Conservation (phyloP, 2,329 filamentous ascomycete genomes). For the Tricladium varicosporioides region DNA sequence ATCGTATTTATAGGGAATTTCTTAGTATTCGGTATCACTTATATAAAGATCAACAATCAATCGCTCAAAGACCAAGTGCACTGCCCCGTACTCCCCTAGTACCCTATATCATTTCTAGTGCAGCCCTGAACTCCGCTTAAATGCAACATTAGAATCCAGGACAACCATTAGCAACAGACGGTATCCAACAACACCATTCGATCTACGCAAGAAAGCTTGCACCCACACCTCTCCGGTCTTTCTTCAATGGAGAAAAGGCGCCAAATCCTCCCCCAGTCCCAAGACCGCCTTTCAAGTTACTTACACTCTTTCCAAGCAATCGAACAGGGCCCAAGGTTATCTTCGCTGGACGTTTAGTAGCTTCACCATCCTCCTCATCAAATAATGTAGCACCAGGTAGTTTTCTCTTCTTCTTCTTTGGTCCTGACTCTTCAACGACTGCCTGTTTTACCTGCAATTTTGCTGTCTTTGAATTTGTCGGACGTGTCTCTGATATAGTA, state of each 20-base stretch:
- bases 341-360: constrained; percentile 37
- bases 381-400: constrained; percentile 68
- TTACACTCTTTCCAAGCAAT: constrained; percentile 31
- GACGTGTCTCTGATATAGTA: background rate
- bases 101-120: background rate
- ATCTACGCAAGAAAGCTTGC: constrained; percentile 51
- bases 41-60: no score
- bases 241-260: constrained; percentile 71
- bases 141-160: background rate
- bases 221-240: constrained; percentile 60
- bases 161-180: no score
- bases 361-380: constrained; percentile 64
- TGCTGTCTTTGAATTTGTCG: constrained; percentile 6
- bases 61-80: background rate
- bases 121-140: background rate
- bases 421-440: constrained; percentile 34
- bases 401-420: constrained; percentile 69
- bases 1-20: no score
- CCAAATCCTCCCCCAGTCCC: constrained; percentile 44
- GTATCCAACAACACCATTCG: background rate
- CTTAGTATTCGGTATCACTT: no score
- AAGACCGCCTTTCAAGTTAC: constrained; percentile 23
- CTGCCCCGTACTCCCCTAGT: background rate
- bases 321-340: constrained; percentile 30
- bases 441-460: constrained; percentile 18